These are phyloP conservation scores for Salix exigua DNA, from an alignment of 345 rosid species.

Conservation along the genomic window DNA sequence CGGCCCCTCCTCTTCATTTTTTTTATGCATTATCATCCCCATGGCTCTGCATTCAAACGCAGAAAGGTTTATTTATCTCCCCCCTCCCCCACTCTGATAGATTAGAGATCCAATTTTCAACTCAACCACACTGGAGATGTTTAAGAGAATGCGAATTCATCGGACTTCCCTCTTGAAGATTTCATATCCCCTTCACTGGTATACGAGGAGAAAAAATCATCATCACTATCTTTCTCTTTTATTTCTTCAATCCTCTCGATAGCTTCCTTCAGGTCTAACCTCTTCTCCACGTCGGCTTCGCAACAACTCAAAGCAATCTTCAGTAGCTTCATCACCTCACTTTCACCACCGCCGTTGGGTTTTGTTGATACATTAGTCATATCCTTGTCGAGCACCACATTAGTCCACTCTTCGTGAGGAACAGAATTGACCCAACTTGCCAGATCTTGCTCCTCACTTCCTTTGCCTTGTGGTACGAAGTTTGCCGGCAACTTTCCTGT, in stretches of 20 bases:
- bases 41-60: not conserved
- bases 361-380: slow-evolving; percentile 27
- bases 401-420: slow-evolving; percentile 26
- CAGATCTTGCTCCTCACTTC: slow-evolving; percentile 38
- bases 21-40: not conserved
- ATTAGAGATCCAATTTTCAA: not conserved
- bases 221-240: slow-evolving; percentile 47
- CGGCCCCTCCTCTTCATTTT: not conserved
- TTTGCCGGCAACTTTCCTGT: slow-evolving; percentile 62
- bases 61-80: not conserved
- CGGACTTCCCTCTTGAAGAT: slow-evolving; percentile 33
- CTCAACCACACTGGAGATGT: not conserved
- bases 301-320: slow-evolving; percentile 65
- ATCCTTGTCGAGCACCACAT: slow-evolving; percentile 53
- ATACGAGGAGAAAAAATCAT: slow-evolving; percentile 49
- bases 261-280: slow-evolving; percentile 69
- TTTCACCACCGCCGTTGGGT: slow-evolving; percentile 16
- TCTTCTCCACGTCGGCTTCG: slow-evolving; percentile 63
- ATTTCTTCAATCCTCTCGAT: slow-evolving; percentile 58
- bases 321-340: slow-evolving; percentile 52
- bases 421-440: slow-evolving; percentile 47
- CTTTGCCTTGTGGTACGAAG: slow-evolving; percentile 39
- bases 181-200: slow-evolving; percentile 46
- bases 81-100: not conserved
- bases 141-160: slow-evolving; percentile 29